Percentiles rank a stretch among this genome's conserved stretches.
Evolutionary conservation across 2,329 filamentous ascomycete genomes (phyloP).

Genomic region (Fusarium gaditjirri): DNA sequence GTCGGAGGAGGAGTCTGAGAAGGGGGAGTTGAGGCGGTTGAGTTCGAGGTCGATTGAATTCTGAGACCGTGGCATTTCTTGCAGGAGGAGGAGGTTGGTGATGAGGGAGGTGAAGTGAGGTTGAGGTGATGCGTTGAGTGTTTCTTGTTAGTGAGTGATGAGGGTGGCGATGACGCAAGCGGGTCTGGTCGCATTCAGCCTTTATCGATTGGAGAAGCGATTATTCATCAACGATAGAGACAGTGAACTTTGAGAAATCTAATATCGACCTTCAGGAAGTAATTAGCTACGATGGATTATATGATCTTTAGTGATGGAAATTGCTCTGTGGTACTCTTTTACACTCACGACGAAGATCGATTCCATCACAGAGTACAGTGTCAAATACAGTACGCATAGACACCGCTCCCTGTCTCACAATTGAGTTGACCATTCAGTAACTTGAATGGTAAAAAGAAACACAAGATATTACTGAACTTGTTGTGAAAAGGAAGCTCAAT

Average conservation of each 20-base stretch:
- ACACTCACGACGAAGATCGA: fast-evolving
- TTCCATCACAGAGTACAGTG: neutral
- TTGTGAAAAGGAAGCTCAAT: too few relatives aligned
- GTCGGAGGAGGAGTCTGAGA: conserved; percentile 16
- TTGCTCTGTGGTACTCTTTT: fast-evolving
- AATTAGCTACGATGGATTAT: fast-evolving
- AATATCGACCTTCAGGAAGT: fast-evolving
- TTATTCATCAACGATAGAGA: neutral
- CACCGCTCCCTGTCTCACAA: fast-evolving
- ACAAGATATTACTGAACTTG: neutral
- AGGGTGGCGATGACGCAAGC: conserved; percentile 22
- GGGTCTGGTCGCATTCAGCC: neutral
- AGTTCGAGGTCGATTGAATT: conserved; percentile 22
- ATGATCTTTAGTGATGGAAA: neutral
- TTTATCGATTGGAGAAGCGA: neutral
- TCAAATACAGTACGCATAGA: fast-evolving
- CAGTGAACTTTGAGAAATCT: fast-evolving
- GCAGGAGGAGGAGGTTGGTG: neutral
- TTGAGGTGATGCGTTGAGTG: neutral
- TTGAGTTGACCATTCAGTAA: neutral
- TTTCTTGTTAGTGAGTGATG: conserved; percentile 5
- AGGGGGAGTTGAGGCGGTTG: conserved; percentile 15
- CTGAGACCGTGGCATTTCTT: conserved; percentile 20
- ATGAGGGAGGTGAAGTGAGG: neutral
- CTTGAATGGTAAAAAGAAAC: too few relatives aligned